Evolutionary conservation across 2,329 filamentous ascomycete species (phyloP).

Genomic region (Cercospora berteroae): DNA sequence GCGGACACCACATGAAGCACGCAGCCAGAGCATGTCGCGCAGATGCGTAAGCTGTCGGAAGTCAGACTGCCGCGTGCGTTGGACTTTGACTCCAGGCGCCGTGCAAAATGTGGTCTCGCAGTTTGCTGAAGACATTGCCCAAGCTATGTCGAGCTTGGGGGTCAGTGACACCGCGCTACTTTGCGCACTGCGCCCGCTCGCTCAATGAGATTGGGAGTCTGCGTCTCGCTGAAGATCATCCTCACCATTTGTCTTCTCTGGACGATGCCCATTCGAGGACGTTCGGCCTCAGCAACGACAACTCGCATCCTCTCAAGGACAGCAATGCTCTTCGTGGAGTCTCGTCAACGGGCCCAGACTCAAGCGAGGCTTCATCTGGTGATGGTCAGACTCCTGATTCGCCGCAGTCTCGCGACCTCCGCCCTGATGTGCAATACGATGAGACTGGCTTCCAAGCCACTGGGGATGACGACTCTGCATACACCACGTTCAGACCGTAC

Average conservation of each 20-base stretch:
- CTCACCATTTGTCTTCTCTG: background rate
- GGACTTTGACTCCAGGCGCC: too few species aligned
- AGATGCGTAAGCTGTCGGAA: background rate
- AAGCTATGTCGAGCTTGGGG: background rate
- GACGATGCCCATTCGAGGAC: background rate
- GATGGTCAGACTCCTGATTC: background rate
- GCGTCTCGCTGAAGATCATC: background rate
- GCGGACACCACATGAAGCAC: background rate
- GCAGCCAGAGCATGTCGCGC: background rate
- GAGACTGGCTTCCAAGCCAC: background rate
- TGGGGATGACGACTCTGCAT: background rate
- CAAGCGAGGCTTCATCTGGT: background rate
- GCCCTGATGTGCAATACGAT: background rate
- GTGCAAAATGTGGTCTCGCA: slow-evolving; percentile 7
- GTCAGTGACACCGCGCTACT: background rate
- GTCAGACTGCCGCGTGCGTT: background rate
- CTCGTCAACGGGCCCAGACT: background rate
- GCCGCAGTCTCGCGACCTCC: background rate
- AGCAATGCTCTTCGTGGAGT: background rate
- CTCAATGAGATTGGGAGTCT: background rate
- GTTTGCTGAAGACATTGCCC: background rate
- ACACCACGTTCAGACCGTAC: background rate
- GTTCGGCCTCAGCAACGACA: background rate
- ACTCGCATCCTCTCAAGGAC: background rate
- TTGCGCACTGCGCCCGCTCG: background rate